These are phyloP conservation scores for Ulota crispa DNA, from an alignment of 225 moss, liverwort and hornwort species.

Conservation along the genomic window DNA sequence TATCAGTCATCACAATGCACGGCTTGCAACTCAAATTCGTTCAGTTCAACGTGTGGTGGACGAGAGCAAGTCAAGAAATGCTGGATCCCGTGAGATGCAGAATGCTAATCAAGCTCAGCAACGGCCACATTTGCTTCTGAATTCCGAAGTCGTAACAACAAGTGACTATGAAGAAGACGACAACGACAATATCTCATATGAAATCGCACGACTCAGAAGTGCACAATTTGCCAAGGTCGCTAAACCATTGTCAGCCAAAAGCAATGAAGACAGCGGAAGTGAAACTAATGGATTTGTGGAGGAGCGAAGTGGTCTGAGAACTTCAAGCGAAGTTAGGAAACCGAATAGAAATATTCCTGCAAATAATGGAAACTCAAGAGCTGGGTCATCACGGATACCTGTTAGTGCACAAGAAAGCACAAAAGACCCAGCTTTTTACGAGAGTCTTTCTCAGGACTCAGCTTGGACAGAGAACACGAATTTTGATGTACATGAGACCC, in stretches of 20 bases:
- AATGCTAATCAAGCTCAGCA: slow-evolving; percentile 33
- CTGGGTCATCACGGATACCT: background rate
- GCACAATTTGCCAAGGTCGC: slow-evolving; percentile 32
- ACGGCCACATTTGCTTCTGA: slow-evolving; percentile 62
- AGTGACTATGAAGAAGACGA: slow-evolving; percentile 30
- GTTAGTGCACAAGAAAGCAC: background rate
- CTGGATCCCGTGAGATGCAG: slow-evolving; percentile 41
- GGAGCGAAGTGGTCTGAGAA: slow-evolving; percentile 20
- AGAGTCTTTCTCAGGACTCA: background rate
- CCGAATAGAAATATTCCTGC: slow-evolving; percentile 7
- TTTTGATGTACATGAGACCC: slow-evolving; percentile 8
- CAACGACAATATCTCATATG: slow-evolving; percentile 20
- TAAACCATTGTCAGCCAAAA: slow-evolving; percentile 15
- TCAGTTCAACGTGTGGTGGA: slow-evolving; percentile 87
- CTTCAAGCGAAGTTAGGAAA: slow-evolving; percentile 8
- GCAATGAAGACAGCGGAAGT: slow-evolving; percentile 7
- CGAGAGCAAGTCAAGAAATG: slow-evolving; percentile 64
- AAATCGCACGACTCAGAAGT: slow-evolving; percentile 35
- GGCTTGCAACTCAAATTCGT: slow-evolving; percentile 88
- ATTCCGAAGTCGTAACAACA: slow-evolving; percentile 30
- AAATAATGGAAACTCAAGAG: slow-evolving; percentile 9
- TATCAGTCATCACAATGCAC: slow-evolving; percentile 85
- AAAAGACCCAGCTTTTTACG: slow-evolving; percentile 4
- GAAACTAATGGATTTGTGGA: slow-evolving; percentile 12
- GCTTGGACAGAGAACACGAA: background rate